Base-by-base conservation (phyloP, 768 basidiomycete genomes). In the Phanerochaete carnosa region DNA sequence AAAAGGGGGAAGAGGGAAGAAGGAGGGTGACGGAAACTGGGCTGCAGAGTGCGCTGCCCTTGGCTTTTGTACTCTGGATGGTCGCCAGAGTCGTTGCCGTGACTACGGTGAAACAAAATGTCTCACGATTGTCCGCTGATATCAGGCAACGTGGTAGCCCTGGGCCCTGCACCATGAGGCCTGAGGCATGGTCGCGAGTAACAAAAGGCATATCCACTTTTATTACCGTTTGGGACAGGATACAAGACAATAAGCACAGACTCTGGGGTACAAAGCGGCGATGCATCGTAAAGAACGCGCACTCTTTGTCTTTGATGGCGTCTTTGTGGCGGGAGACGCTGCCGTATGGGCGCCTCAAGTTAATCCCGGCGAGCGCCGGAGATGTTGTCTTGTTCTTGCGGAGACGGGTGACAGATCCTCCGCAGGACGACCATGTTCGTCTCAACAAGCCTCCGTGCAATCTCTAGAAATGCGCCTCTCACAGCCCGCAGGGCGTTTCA, bases 401-500 rank as follows among this genome's bases (percentile, higher is more conserved):
- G 39, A 8, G 39, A 43, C 39, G 8, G 45, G 55, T 28, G 15
- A 7, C 28, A 6, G 28, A 3, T 30, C 5, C 22, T 47, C 22
- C 11, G 5, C 39, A 6, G 30, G 30, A 54, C 49, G 30, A 54
- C 43, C 49, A 62, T 62, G 61, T 58, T 32, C 28, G 9, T 54
- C 30, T 5, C 32, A 25, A 13, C 55, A 28, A 25, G 32, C 1
- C 46, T 39, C 29, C 63, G 54, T 25, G 22, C 46, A 23, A 13
- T 45, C 29, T 39, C 32, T 49, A n/a, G 26, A 55, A 45, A 12
- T 55, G 43, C 55, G 25, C 29, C 49, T 16, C 30, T 50, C 16
- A 43, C 46, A 47, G 28, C 2, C 49, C 55, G 15, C 68, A 73
- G 37, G 35, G 61, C 55, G 13, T 74, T 87, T 52, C 81, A 82